Percentiles rank a stretch among this genome's conserved stretches.
These are phyloP conservation scores for Scytalidium lignicola DNA, from an alignment of 2,329 filamentous ascomycete species.

Conservation along the genomic window DNA sequence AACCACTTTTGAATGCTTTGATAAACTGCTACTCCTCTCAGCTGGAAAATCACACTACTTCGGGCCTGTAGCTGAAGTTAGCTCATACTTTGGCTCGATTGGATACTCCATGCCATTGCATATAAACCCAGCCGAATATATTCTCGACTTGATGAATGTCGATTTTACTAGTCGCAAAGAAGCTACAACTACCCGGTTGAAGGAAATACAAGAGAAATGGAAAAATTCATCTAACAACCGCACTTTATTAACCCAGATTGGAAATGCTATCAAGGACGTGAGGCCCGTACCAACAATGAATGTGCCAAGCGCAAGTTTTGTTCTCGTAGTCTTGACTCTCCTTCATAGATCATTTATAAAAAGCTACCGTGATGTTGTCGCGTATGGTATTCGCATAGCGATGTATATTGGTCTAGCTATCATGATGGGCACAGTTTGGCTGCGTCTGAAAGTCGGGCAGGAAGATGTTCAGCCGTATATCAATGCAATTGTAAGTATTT, in stretches of 20 bases:
- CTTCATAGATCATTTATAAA: slow-evolving; percentile 79
- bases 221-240: slow-evolving; percentile 37
- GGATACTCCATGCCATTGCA: slow-evolving; percentile 61
- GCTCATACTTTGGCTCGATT: slow-evolving; percentile 57
- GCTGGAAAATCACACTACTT: slow-evolving; percentile 68
- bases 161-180: slow-evolving; percentile 58
- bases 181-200: slow-evolving; percentile 43
- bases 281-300: slow-evolving; percentile 9
- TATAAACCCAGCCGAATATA: slow-evolving; percentile 74
- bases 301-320: slow-evolving; percentile 25
- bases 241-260: slow-evolving; percentile 26
- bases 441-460: slow-evolving; percentile 64
- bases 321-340: slow-evolving; percentile 53
- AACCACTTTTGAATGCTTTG: slow-evolving; percentile 72
- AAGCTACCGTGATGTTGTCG: slow-evolving; percentile 76
- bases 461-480: slow-evolving; percentile 73
- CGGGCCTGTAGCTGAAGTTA: slow-evolving; percentile 53
- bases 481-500: slow-evolving; percentile 61
- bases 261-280: slow-evolving; percentile 7
- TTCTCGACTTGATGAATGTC: slow-evolving; percentile 73
- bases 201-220: slow-evolving; percentile 53
- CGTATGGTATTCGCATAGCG: slow-evolving; percentile 73
- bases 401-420: slow-evolving; percentile 80
- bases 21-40: slow-evolving; percentile 71
- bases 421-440: slow-evolving; percentile 86